Evolutionary conservation across 2,329 filamentous ascomycete genomes (phyloP), one percentile per base, ranked within the genome.

Genomic region (Ustilaginoidea virens): DNA sequence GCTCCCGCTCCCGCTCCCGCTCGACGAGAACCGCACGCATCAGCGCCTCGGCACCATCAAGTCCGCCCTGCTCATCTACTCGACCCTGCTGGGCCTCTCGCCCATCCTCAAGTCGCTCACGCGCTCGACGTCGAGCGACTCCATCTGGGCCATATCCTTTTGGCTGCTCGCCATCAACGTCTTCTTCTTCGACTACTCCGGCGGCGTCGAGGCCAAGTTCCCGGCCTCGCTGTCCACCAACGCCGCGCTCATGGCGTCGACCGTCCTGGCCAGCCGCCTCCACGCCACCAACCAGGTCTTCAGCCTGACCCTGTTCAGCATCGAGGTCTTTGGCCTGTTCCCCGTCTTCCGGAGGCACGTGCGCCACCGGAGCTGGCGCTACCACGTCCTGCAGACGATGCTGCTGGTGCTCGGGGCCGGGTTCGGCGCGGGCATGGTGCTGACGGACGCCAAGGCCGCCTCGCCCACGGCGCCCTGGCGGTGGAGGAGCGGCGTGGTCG

Each of bases 31-130:
- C 42, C 60, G 60, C 25, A 55, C 54, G 9, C 60, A 63, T 39
- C 57, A 67, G 30, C 63, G 69, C 13, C 45, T 94, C 4, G 74
- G 78, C 19, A 94, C 90, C 1, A 74, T 86, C 40, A 96, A 96
- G 55, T 94, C 86, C 0, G 86, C 86, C 0, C 63, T 92, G 21
- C 66, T 96, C 28, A 96, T 96, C 44, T 94, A 92, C 56, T 92
- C 80, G 41, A 86, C 85, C 4, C 66, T 98, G 10, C 71, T 96
- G 4, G 90, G 87, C 8, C 67, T 98, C 4, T 92, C 82, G 23
- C 90, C 90, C 0, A 96, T 98, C 38, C 72, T 98, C 36, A 94
- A 94, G 52, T 94, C 86, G 2, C 69, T 98, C n/a, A 98, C 90
- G 1, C 71, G 70, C 28, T 94, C 86, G 5, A 96, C 87, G 4